Conservation (phyloP, 108 stramenopile genomes). For the Cyclotella baltica region DNA sequence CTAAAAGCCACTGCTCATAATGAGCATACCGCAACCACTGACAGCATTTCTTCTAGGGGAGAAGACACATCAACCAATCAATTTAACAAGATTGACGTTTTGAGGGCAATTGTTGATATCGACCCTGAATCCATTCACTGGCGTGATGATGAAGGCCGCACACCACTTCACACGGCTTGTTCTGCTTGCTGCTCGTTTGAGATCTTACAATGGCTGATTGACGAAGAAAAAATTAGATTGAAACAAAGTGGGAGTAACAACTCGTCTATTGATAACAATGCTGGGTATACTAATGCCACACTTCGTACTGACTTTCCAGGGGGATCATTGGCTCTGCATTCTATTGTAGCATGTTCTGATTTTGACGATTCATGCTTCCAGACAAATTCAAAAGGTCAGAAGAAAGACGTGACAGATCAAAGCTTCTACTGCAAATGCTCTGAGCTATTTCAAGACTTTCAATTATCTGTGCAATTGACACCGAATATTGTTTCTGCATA, state of each 20-base stretch:
- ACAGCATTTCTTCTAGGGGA: background rate
- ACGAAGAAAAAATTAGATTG: constrained; percentile 10
- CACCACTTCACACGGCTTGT: constrained; percentile 45
- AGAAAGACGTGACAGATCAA: background rate
- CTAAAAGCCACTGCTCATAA: constrained; percentile 20
- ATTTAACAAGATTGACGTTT: constrained; percentile 31
- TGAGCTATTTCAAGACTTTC: background rate
- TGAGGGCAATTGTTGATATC: constrained; percentile 20
- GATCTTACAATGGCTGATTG: constrained; percentile 32
- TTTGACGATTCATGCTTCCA: constrained; percentile 29
- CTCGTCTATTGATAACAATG: background rate
- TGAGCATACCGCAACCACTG: background rate
- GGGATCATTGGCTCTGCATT: constrained; percentile 34
- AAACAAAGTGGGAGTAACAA: background rate
- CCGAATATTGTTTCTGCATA: constrained; percentile 36
- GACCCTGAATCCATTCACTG: constrained; percentile 28
- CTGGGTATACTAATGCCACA: constrained; percentile 9
- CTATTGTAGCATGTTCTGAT: constrained; percentile 34
- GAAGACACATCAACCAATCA: background rate
- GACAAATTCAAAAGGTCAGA: background rate
- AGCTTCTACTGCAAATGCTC: background rate
- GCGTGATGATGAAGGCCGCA: constrained; percentile 44
- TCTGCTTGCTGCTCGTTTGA: constrained; percentile 30
- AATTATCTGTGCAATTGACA: constrained; percentile 8
- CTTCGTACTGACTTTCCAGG: constrained; percentile 34